These are phyloP conservation scores for Fagopyrum tataricum DNA, from an alignment of 148 eudicot species.

Conservation along the genomic window DNA sequence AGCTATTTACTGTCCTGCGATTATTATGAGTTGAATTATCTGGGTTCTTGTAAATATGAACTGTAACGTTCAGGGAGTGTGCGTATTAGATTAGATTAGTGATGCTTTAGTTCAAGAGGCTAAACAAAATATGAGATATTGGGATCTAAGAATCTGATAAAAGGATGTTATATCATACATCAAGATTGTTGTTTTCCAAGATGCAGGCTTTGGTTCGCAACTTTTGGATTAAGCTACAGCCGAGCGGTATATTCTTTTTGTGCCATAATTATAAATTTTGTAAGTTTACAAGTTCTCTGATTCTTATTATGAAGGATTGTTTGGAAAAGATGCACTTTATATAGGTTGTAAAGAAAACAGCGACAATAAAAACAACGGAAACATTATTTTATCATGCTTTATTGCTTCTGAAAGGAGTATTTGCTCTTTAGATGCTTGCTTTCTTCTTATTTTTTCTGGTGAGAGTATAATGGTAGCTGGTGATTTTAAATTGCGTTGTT, in stretches of 20 bases:
- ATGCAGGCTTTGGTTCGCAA: not conserved
- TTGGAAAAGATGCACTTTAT: not conserved
- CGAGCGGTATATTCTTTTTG: not conserved
- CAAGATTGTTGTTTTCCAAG: not conserved
- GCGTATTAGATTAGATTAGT: not conserved
- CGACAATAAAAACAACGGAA: not conserved
- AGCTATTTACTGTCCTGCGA: not conserved
- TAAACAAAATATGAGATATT: not conserved
- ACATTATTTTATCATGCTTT: not conserved
- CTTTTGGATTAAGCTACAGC: not conserved
- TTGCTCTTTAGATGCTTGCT: not conserved
- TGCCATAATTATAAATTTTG: not conserved
- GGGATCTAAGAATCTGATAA: not conserved
- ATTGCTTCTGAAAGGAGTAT: no score
- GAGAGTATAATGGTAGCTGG: slow-evolving; percentile 1
- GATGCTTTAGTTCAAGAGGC: not conserved
- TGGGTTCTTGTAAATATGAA: not conserved
- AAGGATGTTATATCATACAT: not conserved
- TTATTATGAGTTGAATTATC: not conserved
- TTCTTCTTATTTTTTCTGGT: not conserved
- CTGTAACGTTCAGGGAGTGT: not conserved
- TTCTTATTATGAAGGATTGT: not conserved
- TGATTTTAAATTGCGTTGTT: not conserved
- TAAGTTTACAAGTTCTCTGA: not conserved
- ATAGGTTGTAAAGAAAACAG: not conserved